phyloP scores from a whole-genome alignment of 2,329 filamentous ascomycete species.

The Neobulgaria alba region DNA sequence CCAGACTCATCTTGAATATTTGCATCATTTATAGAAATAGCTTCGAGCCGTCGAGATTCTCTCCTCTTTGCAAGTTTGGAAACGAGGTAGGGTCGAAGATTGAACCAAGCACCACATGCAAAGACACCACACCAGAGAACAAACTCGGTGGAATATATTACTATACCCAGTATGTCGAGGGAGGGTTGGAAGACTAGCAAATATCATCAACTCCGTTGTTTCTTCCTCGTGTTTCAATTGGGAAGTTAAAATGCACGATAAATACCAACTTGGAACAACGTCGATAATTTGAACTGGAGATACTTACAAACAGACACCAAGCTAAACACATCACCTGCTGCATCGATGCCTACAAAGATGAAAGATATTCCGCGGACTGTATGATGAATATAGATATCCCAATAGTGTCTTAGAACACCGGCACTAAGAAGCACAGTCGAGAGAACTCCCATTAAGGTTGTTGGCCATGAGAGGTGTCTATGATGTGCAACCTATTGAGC shows the following conservation, averaged over 20 bases:
- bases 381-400: slow-evolving; percentile 57
- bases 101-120: slow-evolving; percentile 56
- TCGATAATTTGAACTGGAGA: background rate
- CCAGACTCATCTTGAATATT: background rate
- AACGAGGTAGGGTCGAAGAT: slow-evolving; percentile 49
- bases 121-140: slow-evolving; percentile 60
- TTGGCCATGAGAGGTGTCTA: slow-evolving; percentile 45
- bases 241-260: no score
- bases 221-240: no score
- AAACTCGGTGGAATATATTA: slow-evolving; percentile 60
- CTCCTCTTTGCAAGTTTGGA: slow-evolving; percentile 26
- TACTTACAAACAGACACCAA: slow-evolving; percentile 47
- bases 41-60: no score
- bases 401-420: slow-evolving; percentile 60
- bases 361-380: slow-evolving; percentile 66
- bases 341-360: slow-evolving; percentile 62
- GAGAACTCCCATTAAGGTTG: slow-evolving; percentile 57
- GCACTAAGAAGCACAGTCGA: slow-evolving; percentile 54
- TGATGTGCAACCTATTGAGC: slow-evolving; percentile 29
- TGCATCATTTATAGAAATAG: no score
- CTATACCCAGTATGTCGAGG: slow-evolving; percentile 52
- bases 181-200: slow-evolving; percentile 46
- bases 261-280: no score
- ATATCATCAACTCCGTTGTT: no score
- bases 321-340: slow-evolving; percentile 58